phyloP scores from a whole-genome alignment of 1,139 yeast species.

The Candida sanyaensis region DNA sequence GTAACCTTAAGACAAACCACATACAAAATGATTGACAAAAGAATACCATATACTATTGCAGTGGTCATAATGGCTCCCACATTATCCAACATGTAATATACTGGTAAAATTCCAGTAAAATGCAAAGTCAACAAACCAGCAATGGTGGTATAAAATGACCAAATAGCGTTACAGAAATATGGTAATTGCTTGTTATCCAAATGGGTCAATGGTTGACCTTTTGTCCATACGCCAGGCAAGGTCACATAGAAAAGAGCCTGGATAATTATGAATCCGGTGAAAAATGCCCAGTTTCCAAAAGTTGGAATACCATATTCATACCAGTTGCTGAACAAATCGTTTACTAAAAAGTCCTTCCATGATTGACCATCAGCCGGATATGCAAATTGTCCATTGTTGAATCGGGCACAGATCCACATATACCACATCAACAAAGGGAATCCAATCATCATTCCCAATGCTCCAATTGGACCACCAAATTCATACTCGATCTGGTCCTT shows the following conservation, averaged over 20 bases:
- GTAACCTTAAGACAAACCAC: constrained; percentile 63
- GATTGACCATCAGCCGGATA: constrained; percentile 64
- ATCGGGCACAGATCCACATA: constrained; percentile 90
- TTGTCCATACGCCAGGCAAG: constrained; percentile 94
- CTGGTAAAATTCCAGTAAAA: constrained; percentile 68
- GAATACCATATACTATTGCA: constrained; percentile 77
- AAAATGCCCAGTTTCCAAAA: constrained; percentile 63
- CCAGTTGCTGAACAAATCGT: constrained; percentile 46
- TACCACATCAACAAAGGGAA: constrained; percentile 95
- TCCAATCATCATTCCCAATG: constrained; percentile 87
- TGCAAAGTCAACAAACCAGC: constrained; percentile 63
- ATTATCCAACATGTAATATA: constrained; percentile 72
- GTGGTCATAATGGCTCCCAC: constrained; percentile 93
- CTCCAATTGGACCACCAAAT: constrained; percentile 95
- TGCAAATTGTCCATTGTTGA: constrained; percentile 73
- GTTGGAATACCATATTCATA: constrained; percentile 70
- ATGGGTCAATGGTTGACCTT: constrained; percentile 90
- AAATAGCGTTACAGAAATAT: constrained; percentile 90
- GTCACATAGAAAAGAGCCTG: constrained; percentile 79
- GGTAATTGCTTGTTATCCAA: constrained; percentile 78
- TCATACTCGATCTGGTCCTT: constrained; percentile 65
- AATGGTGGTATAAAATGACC: constrained; percentile 74
- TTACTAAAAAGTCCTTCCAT: constrained; percentile 52
- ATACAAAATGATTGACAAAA: constrained; percentile 64
- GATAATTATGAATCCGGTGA: constrained; percentile 65